These are phyloP conservation scores for Coniochaeta sp. DNA, from an alignment of 2,329 filamentous ascomycete species.

Conservation along the genomic window DNA sequence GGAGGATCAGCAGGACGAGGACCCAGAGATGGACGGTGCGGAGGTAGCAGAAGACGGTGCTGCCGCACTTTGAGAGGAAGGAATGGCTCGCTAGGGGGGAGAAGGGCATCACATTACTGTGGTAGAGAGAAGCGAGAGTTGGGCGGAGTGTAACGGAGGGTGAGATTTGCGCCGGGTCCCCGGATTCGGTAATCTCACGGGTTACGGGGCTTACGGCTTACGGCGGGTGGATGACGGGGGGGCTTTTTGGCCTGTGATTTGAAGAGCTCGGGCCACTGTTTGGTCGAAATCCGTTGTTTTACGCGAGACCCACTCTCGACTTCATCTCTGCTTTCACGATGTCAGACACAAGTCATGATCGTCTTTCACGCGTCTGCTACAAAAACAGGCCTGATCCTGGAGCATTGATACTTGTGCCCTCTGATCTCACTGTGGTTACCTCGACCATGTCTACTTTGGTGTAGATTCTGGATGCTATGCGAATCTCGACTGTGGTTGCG, in stretches of 20 bases:
- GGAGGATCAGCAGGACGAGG: constrained; percentile 28
- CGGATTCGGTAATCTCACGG: neutral
- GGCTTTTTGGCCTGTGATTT: neutral
- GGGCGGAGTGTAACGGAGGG: neutral
- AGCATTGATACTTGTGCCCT: too few species aligned
- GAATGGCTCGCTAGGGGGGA: constrained; percentile 10
- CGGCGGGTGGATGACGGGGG: neutral
- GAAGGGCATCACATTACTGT: neutral
- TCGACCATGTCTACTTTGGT: too few species aligned
- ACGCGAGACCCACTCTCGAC: too few species aligned
- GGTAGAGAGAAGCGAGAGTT: neutral
- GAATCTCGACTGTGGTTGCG: too few species aligned
- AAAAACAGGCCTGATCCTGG: too few species aligned
- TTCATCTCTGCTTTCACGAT: too few species aligned
- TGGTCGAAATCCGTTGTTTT: too few species aligned
- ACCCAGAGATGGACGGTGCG: constrained; percentile 33
- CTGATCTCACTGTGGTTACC: too few species aligned
- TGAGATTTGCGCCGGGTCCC: neutral
- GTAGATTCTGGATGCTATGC: too few species aligned
- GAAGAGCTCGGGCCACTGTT: too few species aligned
- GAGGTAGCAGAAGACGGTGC: constrained; percentile 30
- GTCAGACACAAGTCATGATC: too few species aligned
- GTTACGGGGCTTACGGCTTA: neutral
- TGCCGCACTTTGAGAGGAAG: constrained; percentile 31
- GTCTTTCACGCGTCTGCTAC: too few species aligned